Evolutionary conservation across 2,329 filamentous ascomycete species (phyloP), one percentile per base, ranked within the genome.

Genomic region (Biscogniauxia sp.): DNA sequence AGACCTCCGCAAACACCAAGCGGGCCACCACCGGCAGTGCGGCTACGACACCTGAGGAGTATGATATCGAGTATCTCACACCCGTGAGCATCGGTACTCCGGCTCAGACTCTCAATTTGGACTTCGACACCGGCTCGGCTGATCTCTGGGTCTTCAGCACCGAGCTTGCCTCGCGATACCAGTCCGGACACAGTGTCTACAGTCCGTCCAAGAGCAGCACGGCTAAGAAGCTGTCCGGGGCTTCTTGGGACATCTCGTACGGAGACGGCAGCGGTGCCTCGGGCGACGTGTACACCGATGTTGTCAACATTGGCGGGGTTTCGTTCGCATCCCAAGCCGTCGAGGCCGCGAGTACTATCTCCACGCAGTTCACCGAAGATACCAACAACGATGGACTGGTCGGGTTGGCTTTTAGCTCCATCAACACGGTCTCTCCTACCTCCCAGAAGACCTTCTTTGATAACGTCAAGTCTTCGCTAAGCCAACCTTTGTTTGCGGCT

Each of bases 251-350:
- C 19, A 72, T 72, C 55, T 15, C 19, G 25, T 70, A 70, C 57
- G 68, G 68, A 32, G 68, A 70, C 50, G 64, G 62, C 28, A 64
- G 60, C 50, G 62, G 68, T 8, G 63, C 72, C 5, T 71, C 68
- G 25, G 75, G 73, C 45, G 61, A 64, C 19, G 64, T 75, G 32
- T 73, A 73, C 55, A 66, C 63, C n/a, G 67, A 67, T 9, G 56
- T 61, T 2, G 70, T 73, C 60, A 65, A 13, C 41, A 56, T 67
- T 41, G 65, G 65, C 11, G 53, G 62, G 2, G 56, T 67, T 6
- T 57, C 57, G 6, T 62, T 65, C 55, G 41, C 58, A 13, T 28
- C 15, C 51, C 70, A 72, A 58, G 61, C 65, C 25, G 68, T 72
- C 51, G 67, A 72, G 62, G 64, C 63, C 13, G 70, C 71, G 49